Base-by-base conservation (phyloP, 1,139 yeast species). In the Pichia sp. region DNA sequence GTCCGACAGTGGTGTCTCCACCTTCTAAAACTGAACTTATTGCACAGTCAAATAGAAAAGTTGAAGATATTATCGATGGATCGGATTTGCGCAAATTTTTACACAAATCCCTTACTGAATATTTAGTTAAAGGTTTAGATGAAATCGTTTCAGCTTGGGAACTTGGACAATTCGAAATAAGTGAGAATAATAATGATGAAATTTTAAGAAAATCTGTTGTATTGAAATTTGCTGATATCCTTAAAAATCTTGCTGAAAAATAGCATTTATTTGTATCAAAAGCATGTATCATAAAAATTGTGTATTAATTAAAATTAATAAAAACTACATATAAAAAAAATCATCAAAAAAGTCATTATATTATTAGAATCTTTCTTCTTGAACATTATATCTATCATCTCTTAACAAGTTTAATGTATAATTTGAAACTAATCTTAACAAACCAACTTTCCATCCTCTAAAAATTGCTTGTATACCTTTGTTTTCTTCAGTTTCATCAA, bases 361-460 rank as follows among this genome's bases (percentile, higher is more conserved):
- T n/a, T n/a, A n/a, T 50, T 45, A 65, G 43, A 67, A 61, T 46
- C 63, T 64, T 50, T 74, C 79, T 50, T 73, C 78, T 45, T 50
- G 60, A 55, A 60, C 65, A 50, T 56, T 71, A 61, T 56, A 72
- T 53, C 62, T 80, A 47, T 74, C 77, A 52, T 74, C 75, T 50
- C 76, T 73, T 51, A 82, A 59, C 39, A 87, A 72, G 41, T 77
- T 76, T 53, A 87, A 78, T 6, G 96, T 92, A 85, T 95, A 89
- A 48, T 82, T 82, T 23, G 96, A 92, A 44, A 86, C 64, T 10
- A 86, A 76, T 51, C 92, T 87, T 54, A 87, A 64, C 12, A 85
- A 71, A 20, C 95, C 94, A 35, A 87, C 81, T 62, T 89, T 76
- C 97, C 97, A 92, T 38, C 97, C 97, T 55, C 90, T 77, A 71